These are phyloP conservation scores for Cladosporium austrohemisphaericum DNA, from an alignment of 2,329 filamentous ascomycete species.

Conservation along the genomic window DNA sequence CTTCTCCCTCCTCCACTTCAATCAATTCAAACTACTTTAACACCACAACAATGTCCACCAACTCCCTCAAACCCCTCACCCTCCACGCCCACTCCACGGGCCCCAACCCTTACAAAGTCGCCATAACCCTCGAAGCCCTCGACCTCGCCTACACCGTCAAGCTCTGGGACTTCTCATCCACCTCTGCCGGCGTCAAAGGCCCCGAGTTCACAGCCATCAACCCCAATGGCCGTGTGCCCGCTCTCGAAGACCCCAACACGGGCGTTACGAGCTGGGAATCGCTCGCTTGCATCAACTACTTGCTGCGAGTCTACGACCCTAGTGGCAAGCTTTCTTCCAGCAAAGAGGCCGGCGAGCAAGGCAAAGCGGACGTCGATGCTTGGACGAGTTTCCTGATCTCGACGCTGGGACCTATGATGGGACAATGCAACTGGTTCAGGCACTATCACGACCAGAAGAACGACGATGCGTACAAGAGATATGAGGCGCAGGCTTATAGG, in stretches of 20 bases:
- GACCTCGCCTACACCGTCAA: slow-evolving; percentile 40
- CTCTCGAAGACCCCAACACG: slow-evolving; percentile 45
- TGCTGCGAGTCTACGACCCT: slow-evolving; percentile 43
- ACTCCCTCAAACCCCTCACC: slow-evolving; percentile 33
- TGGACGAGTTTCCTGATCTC: slow-evolving; percentile 45
- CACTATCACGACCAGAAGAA: slow-evolving; percentile 40
- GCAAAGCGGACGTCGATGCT: slow-evolving; percentile 44
- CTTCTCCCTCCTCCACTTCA: not conserved
- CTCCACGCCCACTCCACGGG: slow-evolving; percentile 38
- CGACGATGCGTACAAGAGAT: slow-evolving; percentile 41
- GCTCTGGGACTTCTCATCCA: slow-evolving; percentile 41
- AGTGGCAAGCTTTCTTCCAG: slow-evolving; percentile 19
- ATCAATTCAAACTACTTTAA: not conserved
- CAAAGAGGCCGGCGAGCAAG: slow-evolving; percentile 32
- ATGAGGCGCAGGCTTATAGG: slow-evolving; percentile 39
- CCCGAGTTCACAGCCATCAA: slow-evolving; percentile 40
- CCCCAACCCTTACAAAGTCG: slow-evolving; percentile 17
- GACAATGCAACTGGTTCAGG: slow-evolving; percentile 40
- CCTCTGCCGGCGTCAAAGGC: slow-evolving; percentile 38
- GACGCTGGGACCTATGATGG: slow-evolving; percentile 42
- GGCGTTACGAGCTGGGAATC: slow-evolving; percentile 49
- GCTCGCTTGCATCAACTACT: slow-evolving; percentile 49
- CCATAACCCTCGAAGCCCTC: slow-evolving; percentile 40
- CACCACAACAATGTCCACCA: slow-evolving; percentile 22
- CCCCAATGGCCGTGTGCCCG: slow-evolving; percentile 43